Base-by-base conservation (phyloP, 2,329 filamentous ascomycete genomes). In the Sarocladiaceae sp. region DNA sequence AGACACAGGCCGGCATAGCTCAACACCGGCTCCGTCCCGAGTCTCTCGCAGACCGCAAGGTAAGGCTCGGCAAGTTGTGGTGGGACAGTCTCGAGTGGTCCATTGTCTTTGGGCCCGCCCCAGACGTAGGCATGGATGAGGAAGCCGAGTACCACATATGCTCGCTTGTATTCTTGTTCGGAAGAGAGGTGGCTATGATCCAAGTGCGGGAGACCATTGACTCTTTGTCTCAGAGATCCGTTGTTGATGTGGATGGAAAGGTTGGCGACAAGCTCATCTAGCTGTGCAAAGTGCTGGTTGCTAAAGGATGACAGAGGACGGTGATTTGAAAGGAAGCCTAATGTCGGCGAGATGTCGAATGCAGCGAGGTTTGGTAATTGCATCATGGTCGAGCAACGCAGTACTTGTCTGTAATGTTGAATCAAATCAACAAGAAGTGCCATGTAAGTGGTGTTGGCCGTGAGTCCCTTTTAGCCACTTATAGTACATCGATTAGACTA, bases 231-330 rank as follows among this genome's bases (percentile, higher is more conserved):
- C 25, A 56, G 47, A 23, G 29, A 25, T 36, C 40, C 47, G 11
- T 50, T 51, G 23, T 29, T 18, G 20, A 56, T 52, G 4, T 52
- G 36, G 13, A 44, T 15, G 15, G 53, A 51, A 23, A 54, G 51
- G 15, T 29, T 31, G 4, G 31, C 37, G 25, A 23, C 39, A 42
- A 56, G 39, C 12, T 53, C 35, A 35, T 56, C 55, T 52, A 54
- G 51, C 22, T 47, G 44, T 28, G 44, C 60, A 74, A 6, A 76
- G 66, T 59, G 68, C 67, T 52, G 72, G 79, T 40, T 49, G 42
- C 20, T 48, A 44, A 53, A 53, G 22, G 42, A 48, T 53, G 66
- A 79, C 33, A 75, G 74, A 56, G 79, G 79, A n/a, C 78, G 73
- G 5, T 60, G 53, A 47, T 46, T 57, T 18, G 58, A 60, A 8